Conservation (phyloP, 139 green algal genomes). For the Tetraselmis striata region DNA sequence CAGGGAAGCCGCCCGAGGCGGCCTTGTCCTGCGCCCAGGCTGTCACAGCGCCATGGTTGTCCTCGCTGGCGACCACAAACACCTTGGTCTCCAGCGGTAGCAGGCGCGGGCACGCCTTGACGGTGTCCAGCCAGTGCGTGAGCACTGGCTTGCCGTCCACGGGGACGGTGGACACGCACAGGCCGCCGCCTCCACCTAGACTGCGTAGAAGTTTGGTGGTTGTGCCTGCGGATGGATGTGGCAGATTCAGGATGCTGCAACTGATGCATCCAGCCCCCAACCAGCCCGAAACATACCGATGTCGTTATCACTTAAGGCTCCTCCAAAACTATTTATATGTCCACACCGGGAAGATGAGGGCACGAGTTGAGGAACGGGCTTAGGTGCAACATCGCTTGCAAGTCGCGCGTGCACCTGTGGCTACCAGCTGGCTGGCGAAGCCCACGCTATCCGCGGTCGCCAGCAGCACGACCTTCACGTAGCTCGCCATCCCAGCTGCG, state of each 20-base stretch:
- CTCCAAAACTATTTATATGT: too few relatives aligned
- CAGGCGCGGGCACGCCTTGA: background rate
- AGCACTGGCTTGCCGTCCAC: background rate
- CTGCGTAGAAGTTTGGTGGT: background rate
- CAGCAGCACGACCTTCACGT: background rate
- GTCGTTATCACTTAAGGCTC: background rate
- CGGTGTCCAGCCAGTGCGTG: background rate
- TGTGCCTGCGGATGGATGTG: too few relatives aligned
- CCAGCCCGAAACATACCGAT: background rate
- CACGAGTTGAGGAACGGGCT: too few relatives aligned
- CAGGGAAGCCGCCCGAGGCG: background rate
- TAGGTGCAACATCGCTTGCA: too few relatives aligned
- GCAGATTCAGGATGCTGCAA: too few relatives aligned
- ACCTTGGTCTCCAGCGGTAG: background rate
- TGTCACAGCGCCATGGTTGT: background rate
- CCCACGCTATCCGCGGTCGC: background rate
- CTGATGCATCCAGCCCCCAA: background rate
- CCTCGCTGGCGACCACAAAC: background rate
- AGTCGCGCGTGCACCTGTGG: background rate
- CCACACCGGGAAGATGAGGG: too few relatives aligned
- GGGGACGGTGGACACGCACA: background rate
- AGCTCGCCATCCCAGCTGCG: background rate
- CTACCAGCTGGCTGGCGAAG: background rate
- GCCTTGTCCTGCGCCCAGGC: too few relatives aligned
- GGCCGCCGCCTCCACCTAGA: background rate